phyloP scores from a whole-genome alignment of 495 filamentous ascomycete species.

The Pyrenula aspistea region DNA sequence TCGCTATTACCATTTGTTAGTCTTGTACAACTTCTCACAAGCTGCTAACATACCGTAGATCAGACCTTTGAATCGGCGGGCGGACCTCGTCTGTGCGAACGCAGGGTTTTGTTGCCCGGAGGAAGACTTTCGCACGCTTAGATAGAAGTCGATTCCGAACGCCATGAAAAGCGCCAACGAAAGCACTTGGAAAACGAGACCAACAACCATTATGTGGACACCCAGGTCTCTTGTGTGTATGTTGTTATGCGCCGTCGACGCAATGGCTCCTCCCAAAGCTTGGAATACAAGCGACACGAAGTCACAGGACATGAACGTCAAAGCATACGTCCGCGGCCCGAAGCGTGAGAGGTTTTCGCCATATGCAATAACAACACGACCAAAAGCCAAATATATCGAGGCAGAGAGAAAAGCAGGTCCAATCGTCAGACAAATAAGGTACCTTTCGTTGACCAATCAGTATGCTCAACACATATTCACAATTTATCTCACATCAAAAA shows the following conservation, averaged over 20 bases:
- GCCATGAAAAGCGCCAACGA: slow-evolving; percentile 31
- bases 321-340: slow-evolving; percentile 32
- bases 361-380: slow-evolving; percentile 45
- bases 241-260: slow-evolving; percentile 25
- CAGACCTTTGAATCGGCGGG: background rate
- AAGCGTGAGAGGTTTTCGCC: slow-evolving; percentile 40
- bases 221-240: slow-evolving; percentile 19
- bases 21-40: background rate
- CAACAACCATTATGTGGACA: slow-evolving; percentile 56
- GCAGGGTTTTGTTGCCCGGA: background rate
- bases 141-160: background rate
- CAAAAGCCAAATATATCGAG: slow-evolving; percentile 53
- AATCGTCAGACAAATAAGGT: slow-evolving; percentile 47
- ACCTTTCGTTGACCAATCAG: slow-evolving; percentile 3
- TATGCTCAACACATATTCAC: background rate
- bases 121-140: background rate
- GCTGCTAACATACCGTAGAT: background rate
- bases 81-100: background rate
- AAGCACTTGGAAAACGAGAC: slow-evolving; percentile 44
- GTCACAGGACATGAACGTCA: slow-evolving; percentile 48
- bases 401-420: slow-evolving; percentile 53
- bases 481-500: slow-evolving; percentile 3
- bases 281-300: slow-evolving; percentile 51
- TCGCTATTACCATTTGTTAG: background rate
- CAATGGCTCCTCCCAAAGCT: slow-evolving; percentile 49